Evolutionary conservation across 108 stramenopile species (phyloP), one percentile per base, ranked within the genome.

Genomic region (Skeletonema menzelii): DNA sequence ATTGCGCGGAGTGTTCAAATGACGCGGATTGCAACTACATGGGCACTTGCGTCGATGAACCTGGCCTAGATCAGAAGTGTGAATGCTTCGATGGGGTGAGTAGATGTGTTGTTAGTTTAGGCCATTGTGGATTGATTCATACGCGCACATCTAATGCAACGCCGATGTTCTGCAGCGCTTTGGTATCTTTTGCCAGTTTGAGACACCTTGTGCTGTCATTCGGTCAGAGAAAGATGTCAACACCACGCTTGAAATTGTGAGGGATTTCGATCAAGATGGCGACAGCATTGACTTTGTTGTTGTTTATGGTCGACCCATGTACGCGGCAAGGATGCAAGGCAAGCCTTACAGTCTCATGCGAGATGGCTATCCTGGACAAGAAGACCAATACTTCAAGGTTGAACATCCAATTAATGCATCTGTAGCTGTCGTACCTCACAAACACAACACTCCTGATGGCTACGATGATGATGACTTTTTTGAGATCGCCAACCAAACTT

Each of bases 401-500:
- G 56, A 59, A 14, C 56, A 76, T 58, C 58, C 49, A 20, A 32
- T 14, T 35, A 42, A 58, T 70, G 59, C 57, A 14, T 70, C 67
- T 14, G 30, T 4, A 15, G 7, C 67, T 32, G 14, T 67, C 15
- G 20, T 46, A 7, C 66, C 59, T 27, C 74, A 76, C 53, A 65
- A 65, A 19, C 75, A 76, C 27, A 20, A 55, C 27, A 17, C 69
- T 32, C 22, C 62, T 30, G 56, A 56, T 8, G n/a, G 4, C 12
- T 71, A 66, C 27, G 56, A 42, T 4, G 77, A 73, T 13, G 79
- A 80, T 63, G 79, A 80, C 56, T 80, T 80, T 56, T 80, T 80
- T 35, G 53, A 66, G 28, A 31, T 67, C 24, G 70, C 59, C 13
- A 72, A 64, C 22, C 27, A 40, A 57, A 42, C 37, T 5, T 0